Evolutionary conservation across 306 rosid species (phyloP).

Genomic region (Sophora flavescens): DNA sequence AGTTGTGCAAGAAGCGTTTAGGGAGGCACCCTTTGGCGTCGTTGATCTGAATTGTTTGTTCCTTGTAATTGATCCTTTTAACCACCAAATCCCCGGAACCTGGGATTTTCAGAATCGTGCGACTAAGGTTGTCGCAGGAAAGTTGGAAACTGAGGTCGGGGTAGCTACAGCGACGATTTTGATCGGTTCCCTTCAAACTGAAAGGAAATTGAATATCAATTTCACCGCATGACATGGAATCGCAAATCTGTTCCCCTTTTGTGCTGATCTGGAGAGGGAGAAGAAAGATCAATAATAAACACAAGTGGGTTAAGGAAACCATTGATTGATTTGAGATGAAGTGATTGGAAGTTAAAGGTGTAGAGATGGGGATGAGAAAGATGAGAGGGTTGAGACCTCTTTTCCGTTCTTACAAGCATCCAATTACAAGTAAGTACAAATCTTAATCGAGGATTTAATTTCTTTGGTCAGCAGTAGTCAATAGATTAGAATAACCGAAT

Average conservation of each 20-base stretch:
- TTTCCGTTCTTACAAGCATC: not conserved
- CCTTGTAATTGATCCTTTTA: conserved; percentile 21
- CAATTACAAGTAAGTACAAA: not conserved
- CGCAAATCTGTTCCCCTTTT: conserved; percentile 2
- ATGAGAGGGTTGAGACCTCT: not conserved
- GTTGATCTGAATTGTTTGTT: conserved; percentile 34
- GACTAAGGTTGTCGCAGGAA: not conserved
- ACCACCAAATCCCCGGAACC: not conserved
- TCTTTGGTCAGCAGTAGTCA: not conserved
- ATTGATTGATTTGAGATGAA: conserved; percentile 24
- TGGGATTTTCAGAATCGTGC: conserved; percentile 30
- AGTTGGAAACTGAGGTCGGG: conserved; percentile 16
- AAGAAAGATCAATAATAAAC: not conserved
- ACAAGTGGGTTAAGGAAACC: conserved; percentile 18
- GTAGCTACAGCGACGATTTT: conserved; percentile 26
- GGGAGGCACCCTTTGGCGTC: conserved; percentile 36
- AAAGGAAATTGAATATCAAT: conserved; percentile 45
- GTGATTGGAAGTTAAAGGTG: not conserved
- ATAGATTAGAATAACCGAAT: not conserved
- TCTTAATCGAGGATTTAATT: not conserved
- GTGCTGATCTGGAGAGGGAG: conserved; percentile 24
- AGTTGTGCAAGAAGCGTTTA: conserved; percentile 15
- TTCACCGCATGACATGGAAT: conserved; percentile 24
- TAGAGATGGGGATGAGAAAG: not conserved
- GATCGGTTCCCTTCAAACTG: conserved; percentile 15